Conservation (phyloP, 768 basidiomycete genomes). For the Tulasnella sp. region DNA sequence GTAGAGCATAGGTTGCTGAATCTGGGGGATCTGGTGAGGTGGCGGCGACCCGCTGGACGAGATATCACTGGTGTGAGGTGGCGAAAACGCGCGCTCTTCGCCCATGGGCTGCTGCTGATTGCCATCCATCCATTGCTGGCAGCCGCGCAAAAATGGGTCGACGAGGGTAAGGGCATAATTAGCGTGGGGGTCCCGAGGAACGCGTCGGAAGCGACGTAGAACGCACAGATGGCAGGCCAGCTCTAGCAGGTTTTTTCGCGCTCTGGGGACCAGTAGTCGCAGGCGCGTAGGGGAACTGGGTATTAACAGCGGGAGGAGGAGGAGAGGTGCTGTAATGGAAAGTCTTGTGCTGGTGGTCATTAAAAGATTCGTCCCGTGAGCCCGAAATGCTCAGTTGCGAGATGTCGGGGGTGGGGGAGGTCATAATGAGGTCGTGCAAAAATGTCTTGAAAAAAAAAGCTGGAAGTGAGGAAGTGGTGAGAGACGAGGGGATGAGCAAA, state of each 20-base stretch:
- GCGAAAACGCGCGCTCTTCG: conserved; percentile 79
- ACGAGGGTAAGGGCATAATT: conserved; percentile 36
- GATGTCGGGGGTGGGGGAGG: conserved; percentile 70
- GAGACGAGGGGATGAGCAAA: neutral
- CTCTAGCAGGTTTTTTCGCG: conserved; percentile 72
- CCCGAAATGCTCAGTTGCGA: conserved; percentile 73
- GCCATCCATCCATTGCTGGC: conserved; percentile 82
- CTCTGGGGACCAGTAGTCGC: conserved; percentile 69
- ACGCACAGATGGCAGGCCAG: conserved; percentile 75
- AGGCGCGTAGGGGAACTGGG: conserved; percentile 52
- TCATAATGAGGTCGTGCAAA: conserved; percentile 58
- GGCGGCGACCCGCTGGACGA: conserved; percentile 80
- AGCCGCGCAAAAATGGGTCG: conserved; percentile 39
- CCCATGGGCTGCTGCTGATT: conserved; percentile 50
- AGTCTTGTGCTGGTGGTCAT: conserved; percentile 58
- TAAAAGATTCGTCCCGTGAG: conserved; percentile 84
- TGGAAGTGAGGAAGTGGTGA: conserved; percentile 25
- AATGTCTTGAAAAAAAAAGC: conserved; percentile 20
- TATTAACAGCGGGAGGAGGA: conserved; percentile 61
- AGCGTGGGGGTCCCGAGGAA: conserved; percentile 38
- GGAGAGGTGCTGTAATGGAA: conserved; percentile 66
- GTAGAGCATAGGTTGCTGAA: conserved; percentile 42
- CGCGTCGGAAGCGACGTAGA: conserved; percentile 34
- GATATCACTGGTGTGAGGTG: conserved; percentile 79
- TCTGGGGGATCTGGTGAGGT: conserved; percentile 46